Evolutionary conservation across 2,329 filamentous ascomycete genomes (phyloP), one percentile per base, ranked within the genome.

Genomic region (Arthroderma uncinatum): DNA sequence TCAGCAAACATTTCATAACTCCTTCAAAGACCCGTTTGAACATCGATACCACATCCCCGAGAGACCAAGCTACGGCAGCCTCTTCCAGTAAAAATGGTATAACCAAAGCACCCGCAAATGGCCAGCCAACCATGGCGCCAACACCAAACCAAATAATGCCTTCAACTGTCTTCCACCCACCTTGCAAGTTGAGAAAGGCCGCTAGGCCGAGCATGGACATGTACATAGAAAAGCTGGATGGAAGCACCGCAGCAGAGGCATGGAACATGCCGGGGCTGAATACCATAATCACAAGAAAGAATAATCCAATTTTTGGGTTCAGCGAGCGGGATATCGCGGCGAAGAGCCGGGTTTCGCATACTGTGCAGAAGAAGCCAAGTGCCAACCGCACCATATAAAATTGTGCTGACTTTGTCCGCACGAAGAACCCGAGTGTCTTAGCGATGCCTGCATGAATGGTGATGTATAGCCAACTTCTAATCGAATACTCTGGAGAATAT

Each of bases 201-300:
- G 90, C 82, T 57, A 90, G 82, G 9, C 91, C 93, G 6, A 97
- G 76, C 79, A 93, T 93, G 12, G 83, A 84, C 59, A 84, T 87
- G 70, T 94, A 96, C 93, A 98, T 98, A 67, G 93, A 87, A 67
- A 98, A 98, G 70, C 87, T 95, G 7, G 91, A 95, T 0, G 93
- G 93, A 4, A 98, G 77, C 67, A 88, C 96, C 4, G 92, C 84
- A 1, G 87, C 81, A 58, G 89, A 89, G 3, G 93, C 86, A 71
- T 96, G 89, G 68, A 95, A 97, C 79, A 95, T 94, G 44, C 93
- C 93, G 0, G 93, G 88, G 60, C 87, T 94, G 58, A 85, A 83
- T 53, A 89, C 75, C 59, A 86, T 84, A 44, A 86, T 82, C 60
- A 92, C 76, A 59, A 95, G 74, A 71, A 94, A 96, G 67, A 95